Conservation (phyloP, 495 filamentous ascomycete species). For the Penicillium taxi region DNA sequence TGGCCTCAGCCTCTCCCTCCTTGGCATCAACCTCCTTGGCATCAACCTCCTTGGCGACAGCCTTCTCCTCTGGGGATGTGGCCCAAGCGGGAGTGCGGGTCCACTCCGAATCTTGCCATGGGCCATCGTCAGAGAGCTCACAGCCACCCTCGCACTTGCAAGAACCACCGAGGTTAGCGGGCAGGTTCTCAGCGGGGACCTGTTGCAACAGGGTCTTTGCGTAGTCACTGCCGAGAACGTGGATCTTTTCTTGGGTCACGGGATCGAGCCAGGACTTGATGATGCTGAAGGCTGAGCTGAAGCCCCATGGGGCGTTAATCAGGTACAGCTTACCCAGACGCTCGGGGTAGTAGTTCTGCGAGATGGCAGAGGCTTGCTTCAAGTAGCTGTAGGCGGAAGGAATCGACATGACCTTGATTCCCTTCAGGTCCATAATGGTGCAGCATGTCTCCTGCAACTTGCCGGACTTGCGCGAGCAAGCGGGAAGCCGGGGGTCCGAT, state of each 20-base stretch:
- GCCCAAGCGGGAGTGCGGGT: constrained; percentile 63
- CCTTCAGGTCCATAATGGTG: constrained; percentile 93
- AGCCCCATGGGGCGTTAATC: constrained; percentile 97
- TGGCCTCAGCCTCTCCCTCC: constrained; percentile 14
- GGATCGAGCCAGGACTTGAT: constrained; percentile 92
- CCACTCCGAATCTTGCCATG: constrained; percentile 81
- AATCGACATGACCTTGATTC: constrained; percentile 74
- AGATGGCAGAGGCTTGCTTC: constrained; percentile 68
- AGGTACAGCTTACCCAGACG: constrained; percentile 82
- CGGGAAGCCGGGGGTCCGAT: constrained; percentile 83
- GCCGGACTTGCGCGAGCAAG: constrained; percentile 88
- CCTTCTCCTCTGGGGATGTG: constrained; percentile 27
- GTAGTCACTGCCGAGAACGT: constrained; percentile 76
- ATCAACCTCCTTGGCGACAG: constrained; percentile 11
- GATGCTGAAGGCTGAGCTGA: constrained; percentile 70
- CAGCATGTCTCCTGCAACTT: constrained; percentile 93
- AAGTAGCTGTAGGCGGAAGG: constrained; percentile 81
- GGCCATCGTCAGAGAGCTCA: constrained; percentile 77
- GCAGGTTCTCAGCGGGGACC: constrained; percentile 85
- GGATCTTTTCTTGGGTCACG: constrained; percentile 92
- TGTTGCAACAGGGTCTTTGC: constrained; percentile 75
- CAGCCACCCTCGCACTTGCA: constrained; percentile 84
- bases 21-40: constrained; percentile 4
- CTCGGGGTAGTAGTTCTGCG: constrained; percentile 98
- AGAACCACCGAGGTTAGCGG: constrained; percentile 72